Evolutionary conservation across 352 stramenopile species (phyloP).

Genomic region (Pythium pyrilobum): DNA sequence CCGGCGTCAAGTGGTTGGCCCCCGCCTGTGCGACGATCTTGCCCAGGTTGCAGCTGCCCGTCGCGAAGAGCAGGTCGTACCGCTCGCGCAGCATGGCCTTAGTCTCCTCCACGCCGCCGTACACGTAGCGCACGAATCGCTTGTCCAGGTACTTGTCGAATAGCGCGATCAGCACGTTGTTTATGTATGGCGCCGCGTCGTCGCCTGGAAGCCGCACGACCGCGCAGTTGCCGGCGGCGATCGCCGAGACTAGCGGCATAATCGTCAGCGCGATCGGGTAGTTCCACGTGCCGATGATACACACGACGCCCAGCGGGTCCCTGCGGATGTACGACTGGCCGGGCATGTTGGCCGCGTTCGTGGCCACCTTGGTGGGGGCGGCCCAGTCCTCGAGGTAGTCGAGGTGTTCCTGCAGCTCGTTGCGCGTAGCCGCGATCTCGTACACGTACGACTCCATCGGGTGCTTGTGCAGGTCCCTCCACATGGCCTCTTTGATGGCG

Average conservation of each 20-base stretch:
- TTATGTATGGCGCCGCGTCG: constrained; percentile 55
- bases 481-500: constrained; percentile 46
- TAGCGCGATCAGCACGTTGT: constrained; percentile 38
- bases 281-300: constrained; percentile 88
- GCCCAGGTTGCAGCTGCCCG: constrained; percentile 63
- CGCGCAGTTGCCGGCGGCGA: constrained; percentile 90
- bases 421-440: constrained; percentile 43
- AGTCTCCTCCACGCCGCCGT: constrained; percentile 61
- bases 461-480: constrained; percentile 61
- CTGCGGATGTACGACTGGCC: constrained; percentile 44
- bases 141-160: constrained; percentile 57
- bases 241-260: constrained; percentile 63
- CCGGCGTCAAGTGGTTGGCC: constrained; percentile 92
- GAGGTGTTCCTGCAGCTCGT: constrained; percentile 63
- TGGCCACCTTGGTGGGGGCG: constrained; percentile 44
- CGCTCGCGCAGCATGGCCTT: constrained; percentile 66
- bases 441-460: constrained; percentile 55
- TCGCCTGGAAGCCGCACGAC: constrained; percentile 90
- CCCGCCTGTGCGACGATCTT: constrained; percentile 87
- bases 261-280: constrained; percentile 83
- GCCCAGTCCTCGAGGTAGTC: constrained; percentile 58
- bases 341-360: constrained; percentile 45
- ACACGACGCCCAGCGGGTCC: constrained; percentile 80
- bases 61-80: constrained; percentile 79
- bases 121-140: constrained; percentile 67